Percentiles rank a stretch among this genome's conserved stretches.
Conservation (phyloP, 2,329 filamentous ascomycete species). For the Ophiostoma sp. region DNA sequence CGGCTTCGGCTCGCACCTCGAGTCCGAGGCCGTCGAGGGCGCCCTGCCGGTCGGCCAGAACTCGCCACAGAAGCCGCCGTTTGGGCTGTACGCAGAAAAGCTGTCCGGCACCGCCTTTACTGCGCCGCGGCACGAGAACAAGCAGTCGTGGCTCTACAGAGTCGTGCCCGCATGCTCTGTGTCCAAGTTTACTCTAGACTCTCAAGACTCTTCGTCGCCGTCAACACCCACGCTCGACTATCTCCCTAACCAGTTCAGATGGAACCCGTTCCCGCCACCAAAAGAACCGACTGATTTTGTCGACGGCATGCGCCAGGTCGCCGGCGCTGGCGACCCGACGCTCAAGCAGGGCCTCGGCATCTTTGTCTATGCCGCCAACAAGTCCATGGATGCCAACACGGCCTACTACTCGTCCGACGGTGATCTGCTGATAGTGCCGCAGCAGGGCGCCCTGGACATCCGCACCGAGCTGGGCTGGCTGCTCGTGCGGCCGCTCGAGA, state of each 20-base stretch:
- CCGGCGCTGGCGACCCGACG: slow-evolving; percentile 72
- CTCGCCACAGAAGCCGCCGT: slow-evolving; percentile 73
- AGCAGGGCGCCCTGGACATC: slow-evolving; percentile 69
- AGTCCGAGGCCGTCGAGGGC: slow-evolving; percentile 72
- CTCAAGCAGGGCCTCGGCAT: slow-evolving; percentile 76
- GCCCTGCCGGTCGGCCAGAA: slow-evolving; percentile 72
- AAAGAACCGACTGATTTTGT: slow-evolving; percentile 45
- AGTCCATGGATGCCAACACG: slow-evolving; percentile 66
- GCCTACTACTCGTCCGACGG: slow-evolving; percentile 84
- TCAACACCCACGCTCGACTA: slow-evolving; percentile 49
- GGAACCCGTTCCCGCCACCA: slow-evolving; percentile 68
- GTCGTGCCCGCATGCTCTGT: slow-evolving; percentile 62
- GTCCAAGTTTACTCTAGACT: slow-evolving; percentile 43
- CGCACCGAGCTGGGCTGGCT: slow-evolving; percentile 71
- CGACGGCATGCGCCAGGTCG: slow-evolving; percentile 61
- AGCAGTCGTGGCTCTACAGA: slow-evolving; percentile 68
- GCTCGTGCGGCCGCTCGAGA: slow-evolving; percentile 72
- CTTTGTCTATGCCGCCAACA: slow-evolving; percentile 72
- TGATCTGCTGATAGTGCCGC: slow-evolving; percentile 70
- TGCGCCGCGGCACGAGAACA: slow-evolving; percentile 62
- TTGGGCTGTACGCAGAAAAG: slow-evolving; percentile 78
- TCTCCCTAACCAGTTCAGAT: slow-evolving; percentile 75
- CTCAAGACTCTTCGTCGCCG: slow-evolving; percentile 22
- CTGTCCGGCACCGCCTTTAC: slow-evolving; percentile 69
- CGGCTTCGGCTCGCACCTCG: slow-evolving; percentile 71